These are phyloP conservation scores for Starmerella riodocensis DNA, from an alignment of 805 yeast genomes.

Conservation along the genomic window DNA sequence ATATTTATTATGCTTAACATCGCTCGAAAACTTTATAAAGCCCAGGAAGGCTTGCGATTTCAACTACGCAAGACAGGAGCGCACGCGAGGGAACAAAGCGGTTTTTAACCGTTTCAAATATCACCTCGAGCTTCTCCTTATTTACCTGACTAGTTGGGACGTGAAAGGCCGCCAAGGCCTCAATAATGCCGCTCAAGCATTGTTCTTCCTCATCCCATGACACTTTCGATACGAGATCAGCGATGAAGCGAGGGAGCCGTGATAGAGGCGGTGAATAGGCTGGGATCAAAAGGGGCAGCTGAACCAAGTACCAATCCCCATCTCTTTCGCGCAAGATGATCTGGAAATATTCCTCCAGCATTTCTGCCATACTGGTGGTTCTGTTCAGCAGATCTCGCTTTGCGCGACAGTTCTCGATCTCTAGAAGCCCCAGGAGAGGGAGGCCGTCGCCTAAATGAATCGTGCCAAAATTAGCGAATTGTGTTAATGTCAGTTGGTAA, in stretches of 20 bases:
- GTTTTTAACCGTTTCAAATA: conserved; percentile 55
- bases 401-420: conserved; percentile 12
- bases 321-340: conserved; percentile 31
- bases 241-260: conserved; percentile 56
- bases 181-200: conserved; percentile 54
- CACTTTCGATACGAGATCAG: conserved; percentile 44
- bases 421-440: conserved; percentile 30
- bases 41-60: conserved; percentile 85
- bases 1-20: conserved; percentile 33
- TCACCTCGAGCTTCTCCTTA: conserved; percentile 22
- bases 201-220: conserved; percentile 54
- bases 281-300: conserved; percentile 58
- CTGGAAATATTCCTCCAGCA: conserved; percentile 71
- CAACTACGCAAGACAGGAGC: conserved; percentile 47
- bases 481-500: conserved; percentile 66
- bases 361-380: conserved; percentile 43
- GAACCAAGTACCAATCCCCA: conserved; percentile 29
- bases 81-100: conserved; percentile 50
- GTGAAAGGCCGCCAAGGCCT: conserved; percentile 59
- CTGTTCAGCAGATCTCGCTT: conserved; percentile 20
- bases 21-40: conserved; percentile 85
- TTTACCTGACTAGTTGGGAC: conserved; percentile 44
- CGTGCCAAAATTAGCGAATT: conserved; percentile 70
- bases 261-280: conserved; percentile 48
- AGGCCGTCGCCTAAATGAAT: conserved; percentile 32